phyloP scores from a whole-genome alignment of 2,329 filamentous ascomycete genomes.

The Chrysosporium queenslandicum region DNA sequence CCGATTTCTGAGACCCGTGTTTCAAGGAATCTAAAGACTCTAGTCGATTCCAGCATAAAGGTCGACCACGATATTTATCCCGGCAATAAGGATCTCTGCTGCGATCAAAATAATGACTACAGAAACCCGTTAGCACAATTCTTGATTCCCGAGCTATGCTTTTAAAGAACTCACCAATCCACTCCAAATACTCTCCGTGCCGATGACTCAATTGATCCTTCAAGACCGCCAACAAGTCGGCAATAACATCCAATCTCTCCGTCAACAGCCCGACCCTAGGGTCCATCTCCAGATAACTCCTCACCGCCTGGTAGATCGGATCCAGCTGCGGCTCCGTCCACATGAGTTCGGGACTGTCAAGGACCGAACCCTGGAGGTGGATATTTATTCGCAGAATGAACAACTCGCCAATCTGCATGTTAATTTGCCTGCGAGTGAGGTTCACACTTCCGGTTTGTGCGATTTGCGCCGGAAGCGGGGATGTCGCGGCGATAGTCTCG shows the following conservation, averaged over 20 bases:
- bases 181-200: conserved; percentile 79
- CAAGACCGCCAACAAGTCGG: conserved; percentile 79
- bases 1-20: background rate
- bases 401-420: conserved; percentile 98
- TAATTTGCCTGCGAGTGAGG: conserved; percentile 79
- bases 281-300: conserved; percentile 96
- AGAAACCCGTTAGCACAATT: background rate
- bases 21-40: background rate
- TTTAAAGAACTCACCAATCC: conserved; percentile 61
- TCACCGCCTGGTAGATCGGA: conserved; percentile 88
- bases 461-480: conserved; percentile 86
- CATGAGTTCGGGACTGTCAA: conserved; percentile 94
- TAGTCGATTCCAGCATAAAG: conserved; percentile 62
- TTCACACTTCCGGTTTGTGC: conserved; percentile 86
- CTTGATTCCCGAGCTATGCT: background rate
- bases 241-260: conserved; percentile 84
- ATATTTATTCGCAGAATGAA: conserved; percentile 98
- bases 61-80: conserved; percentile 91
- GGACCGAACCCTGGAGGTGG: conserved; percentile 89
- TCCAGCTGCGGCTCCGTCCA: conserved; percentile 97
- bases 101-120: conserved; percentile 89
- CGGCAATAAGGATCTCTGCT: conserved; percentile 85
- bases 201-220: conserved; percentile 94
- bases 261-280: conserved; percentile 83
- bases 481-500: conserved; percentile 84